A percentile compares a stretch with the other conserved stretches of the same genome.
Evolutionary conservation across 192 early-diverging fungal genomes (phyloP).

Genomic region (Umbelopsis ramanniana): DNA sequence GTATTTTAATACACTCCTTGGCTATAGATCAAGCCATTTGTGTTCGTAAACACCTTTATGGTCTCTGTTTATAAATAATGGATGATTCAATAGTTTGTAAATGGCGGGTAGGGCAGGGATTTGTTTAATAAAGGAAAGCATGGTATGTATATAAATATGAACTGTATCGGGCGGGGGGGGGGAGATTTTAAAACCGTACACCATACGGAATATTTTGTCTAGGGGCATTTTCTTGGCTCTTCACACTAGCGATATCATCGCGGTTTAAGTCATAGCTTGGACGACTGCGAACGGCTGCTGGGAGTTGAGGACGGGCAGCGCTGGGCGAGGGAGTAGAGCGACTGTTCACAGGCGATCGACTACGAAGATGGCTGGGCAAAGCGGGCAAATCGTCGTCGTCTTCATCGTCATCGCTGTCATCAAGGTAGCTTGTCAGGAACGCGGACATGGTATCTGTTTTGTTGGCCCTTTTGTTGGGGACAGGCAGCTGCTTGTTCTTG

Average conservation of each 20-base stretch:
- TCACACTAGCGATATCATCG: background rate
- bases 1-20: too few species aligned
- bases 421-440: slow-evolving; percentile 6
- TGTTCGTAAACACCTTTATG: too few species aligned
- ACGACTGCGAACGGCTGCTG: slow-evolving; percentile 3
- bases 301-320: background rate
- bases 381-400: slow-evolving; percentile 6
- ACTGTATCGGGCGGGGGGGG: too few species aligned
- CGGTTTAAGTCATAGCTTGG: slow-evolving; percentile 15
- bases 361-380: background rate
- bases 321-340: slow-evolving; percentile 5
- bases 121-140: too few species aligned
- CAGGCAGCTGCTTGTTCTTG: slow-evolving; percentile 16
- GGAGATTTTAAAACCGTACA: background rate
- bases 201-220: slow-evolving; percentile 16
- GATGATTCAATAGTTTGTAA: too few species aligned
- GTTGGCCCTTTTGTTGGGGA: background rate
- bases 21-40: too few species aligned
- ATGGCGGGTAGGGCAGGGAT: too few species aligned
- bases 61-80: too few species aligned
- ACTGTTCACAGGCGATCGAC: background rate
- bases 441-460: slow-evolving; percentile 8
- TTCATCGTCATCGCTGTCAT: slow-evolving; percentile 19
- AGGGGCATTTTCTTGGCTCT: background rate
- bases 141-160: background rate